Base-by-base conservation (phyloP, 2,329 filamentous ascomycete species). In the Dactylellina leptospora region DNA sequence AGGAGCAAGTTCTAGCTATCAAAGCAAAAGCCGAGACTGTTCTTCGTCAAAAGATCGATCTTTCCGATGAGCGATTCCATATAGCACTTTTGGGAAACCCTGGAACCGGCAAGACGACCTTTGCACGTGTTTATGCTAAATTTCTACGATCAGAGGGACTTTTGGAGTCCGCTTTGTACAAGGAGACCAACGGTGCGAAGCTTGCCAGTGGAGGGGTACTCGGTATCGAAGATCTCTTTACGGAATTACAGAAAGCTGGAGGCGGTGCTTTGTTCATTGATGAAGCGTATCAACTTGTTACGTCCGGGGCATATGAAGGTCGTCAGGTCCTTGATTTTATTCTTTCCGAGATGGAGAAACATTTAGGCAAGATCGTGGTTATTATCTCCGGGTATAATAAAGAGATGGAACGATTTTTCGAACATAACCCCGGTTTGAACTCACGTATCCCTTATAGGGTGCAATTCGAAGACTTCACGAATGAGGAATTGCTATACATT, bases 231-330 rank as follows among this genome's bases (percentile, higher is more conserved):
- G 75, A 82, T 10, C 78, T 87, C 0, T 79, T 90, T 4, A 82
- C 88, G 1, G 75, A 81, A 0, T 82, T 93, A 0, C 78, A 86
- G 2, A 81, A 86, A 25, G 74, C 79, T 0, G 87, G 85, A 0
- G 90, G 90, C 0, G 90, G 90, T 0, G 87, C 87, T 0, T 76
- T 91, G 1, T 93, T 93, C 76, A 88, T 93, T 20, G 90, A 93
- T 70, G 90, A 93, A 78, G 89, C 90, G 0, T 92, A 93, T 76
- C 90, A 93, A 74, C 81, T 93, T 0, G 83, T 86, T 0, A 85
- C 85, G 0, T 84, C 84, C 0, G 85, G 85, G 61, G 88, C 80
- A 20, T 75, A 77, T 1, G 85, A 85, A 0, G 89, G 90, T 0
- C 81, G 79, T 0, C 83, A 84, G 0, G 88, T 92, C 0, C 80